Percentiles rank a stretch among this genome's conserved stretches.
These are phyloP conservation scores for Umbilicus rupestris DNA, from an alignment of 164 flowering plant genomes.

Conservation along the genomic window DNA sequence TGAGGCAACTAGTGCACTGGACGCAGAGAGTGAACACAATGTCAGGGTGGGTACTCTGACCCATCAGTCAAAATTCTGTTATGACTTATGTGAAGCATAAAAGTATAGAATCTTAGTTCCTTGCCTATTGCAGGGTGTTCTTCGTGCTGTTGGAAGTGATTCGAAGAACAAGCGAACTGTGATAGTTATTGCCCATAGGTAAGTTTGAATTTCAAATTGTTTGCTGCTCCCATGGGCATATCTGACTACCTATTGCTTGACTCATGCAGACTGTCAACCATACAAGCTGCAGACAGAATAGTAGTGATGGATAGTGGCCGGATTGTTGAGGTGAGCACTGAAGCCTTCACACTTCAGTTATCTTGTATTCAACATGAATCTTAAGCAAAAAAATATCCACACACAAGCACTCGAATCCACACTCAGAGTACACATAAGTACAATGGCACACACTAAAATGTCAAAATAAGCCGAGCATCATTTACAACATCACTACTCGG, in stretches of 20 bases:
- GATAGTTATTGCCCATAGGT: conserved; percentile 89
- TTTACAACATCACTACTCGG: too few species aligned
- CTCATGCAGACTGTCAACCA: conserved; percentile 69
- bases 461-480: too few species aligned
- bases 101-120: background rate
- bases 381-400: background rate
- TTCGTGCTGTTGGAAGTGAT: conserved; percentile 52
- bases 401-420: background rate
- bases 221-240: background rate
- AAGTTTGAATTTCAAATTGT: conserved; percentile 3
- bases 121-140: conserved; percentile 45
- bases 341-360: background rate
- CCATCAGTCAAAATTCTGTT: background rate
- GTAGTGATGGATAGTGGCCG: conserved; percentile 76
- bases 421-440: background rate
- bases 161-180: conserved; percentile 53
- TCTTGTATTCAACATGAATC: background rate
- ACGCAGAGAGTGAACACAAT: conserved; percentile 91
- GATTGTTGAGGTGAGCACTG: conserved; percentile 61
- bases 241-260: background rate
- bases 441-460: background rate
- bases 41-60: conserved; percentile 41
- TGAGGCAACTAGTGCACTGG: conserved; percentile 95
- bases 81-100: background rate
- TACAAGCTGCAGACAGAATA: conserved; percentile 85